Percentiles rank a stretch among this genome's conserved stretches.
These are phyloP conservation scores for Leonotis leonurus DNA, from an alignment of 257 asterid species.

Conservation along the genomic window DNA sequence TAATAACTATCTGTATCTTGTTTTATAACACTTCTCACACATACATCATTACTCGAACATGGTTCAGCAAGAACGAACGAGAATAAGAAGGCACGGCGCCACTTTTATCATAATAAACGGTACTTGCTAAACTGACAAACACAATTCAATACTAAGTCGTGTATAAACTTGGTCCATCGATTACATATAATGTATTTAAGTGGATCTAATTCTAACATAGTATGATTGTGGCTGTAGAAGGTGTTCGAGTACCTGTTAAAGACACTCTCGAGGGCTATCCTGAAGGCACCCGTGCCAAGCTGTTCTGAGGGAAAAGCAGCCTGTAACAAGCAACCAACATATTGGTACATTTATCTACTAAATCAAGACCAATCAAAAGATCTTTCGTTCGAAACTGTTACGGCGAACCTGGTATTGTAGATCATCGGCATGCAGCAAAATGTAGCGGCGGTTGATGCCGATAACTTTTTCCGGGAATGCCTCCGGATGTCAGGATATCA, in stretches of 20 bases:
- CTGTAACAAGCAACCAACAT: no score
- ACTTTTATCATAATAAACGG: not conserved
- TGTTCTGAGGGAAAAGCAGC: slow-evolving; percentile 66
- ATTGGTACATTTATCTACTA: no score
- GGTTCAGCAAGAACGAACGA: not conserved
- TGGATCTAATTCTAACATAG: not conserved
- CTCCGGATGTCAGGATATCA: slow-evolving; percentile 57
- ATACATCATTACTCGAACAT: not conserved
- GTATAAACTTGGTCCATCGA: not conserved
- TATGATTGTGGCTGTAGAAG: not conserved
- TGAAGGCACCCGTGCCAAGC: slow-evolving; percentile 66
- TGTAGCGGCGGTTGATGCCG: slow-evolving; percentile 47
- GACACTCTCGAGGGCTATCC: slow-evolving; percentile 57
- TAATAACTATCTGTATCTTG: not conserved
- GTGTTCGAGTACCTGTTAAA: slow-evolving; percentile 39
- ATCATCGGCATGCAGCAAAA: slow-evolving; percentile 61
- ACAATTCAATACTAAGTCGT: not conserved
- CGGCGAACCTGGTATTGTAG: slow-evolving; percentile 51
- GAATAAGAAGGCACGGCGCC: not conserved
- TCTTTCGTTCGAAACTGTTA: not conserved
- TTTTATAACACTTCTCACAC: not conserved
- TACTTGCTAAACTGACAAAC: not conserved
- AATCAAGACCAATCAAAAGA: no score
- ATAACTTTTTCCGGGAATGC: slow-evolving; percentile 37
- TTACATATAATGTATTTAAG: not conserved